A percentile compares a stretch with the other conserved stretches of the same genome.
Conservation (phyloP, 805 yeast genomes). For the Blastobotrys muscicola region DNA sequence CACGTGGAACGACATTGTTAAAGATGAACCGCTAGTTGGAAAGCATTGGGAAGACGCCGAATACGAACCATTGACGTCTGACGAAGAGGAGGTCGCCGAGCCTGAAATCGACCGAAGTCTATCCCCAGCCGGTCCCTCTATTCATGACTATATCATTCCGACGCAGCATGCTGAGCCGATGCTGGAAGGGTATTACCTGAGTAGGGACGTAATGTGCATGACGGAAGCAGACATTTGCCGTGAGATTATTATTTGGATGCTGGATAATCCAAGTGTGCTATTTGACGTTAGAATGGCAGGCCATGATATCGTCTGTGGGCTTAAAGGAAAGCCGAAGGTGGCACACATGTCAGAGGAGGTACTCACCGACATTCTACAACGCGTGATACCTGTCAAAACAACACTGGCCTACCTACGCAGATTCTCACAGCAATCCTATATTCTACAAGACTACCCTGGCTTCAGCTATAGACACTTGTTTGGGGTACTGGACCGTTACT, state of each 20-base stretch:
- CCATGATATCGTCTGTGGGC: too few relatives aligned
- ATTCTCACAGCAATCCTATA: conserved; percentile 5
- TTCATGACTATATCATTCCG: too few relatives aligned
- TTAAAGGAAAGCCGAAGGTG: not conserved
- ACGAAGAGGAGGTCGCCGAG: conserved; percentile 7
- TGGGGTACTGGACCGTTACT: conserved; percentile 6
- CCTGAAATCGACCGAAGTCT: not conserved
- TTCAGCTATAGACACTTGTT: conserved; percentile 8
- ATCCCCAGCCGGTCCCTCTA: not conserved
- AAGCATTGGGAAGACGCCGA: conserved; percentile 21
- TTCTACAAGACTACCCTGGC: conserved; percentile 4
- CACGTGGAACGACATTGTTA: conserved; percentile 22
- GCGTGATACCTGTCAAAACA: conserved; percentile 4
- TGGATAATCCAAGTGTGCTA: too few relatives aligned
- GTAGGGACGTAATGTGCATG: too few relatives aligned
- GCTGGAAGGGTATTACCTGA: too few relatives aligned
- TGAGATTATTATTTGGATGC: not conserved
- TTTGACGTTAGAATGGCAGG: too few relatives aligned
- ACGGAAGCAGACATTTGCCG: too few relatives aligned
- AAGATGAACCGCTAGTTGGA: conserved; percentile 22
- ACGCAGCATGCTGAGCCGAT: too few relatives aligned
- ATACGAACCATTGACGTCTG: not conserved
- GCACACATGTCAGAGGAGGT: conserved; percentile 2
- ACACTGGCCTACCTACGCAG: conserved; percentile 6
- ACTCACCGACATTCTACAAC: conserved; percentile 2